Conservation (phyloP, 805 yeast genomes). For the Sugiyamaella valdiviana region DNA sequence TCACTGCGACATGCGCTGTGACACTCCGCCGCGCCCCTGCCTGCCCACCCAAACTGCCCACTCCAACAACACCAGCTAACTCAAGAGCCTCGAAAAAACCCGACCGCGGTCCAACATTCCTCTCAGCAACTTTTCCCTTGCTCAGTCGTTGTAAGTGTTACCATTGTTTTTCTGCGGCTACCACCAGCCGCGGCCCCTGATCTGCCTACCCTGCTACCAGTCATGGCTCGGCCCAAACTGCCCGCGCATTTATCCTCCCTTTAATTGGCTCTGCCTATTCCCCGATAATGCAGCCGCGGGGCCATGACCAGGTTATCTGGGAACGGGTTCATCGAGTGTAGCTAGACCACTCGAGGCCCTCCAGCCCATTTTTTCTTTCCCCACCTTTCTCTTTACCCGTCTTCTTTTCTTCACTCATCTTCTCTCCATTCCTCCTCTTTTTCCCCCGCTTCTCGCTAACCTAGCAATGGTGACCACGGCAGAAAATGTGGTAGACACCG, state of each 20-base stretch:
- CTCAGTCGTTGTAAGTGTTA: background rate
- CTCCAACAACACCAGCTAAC: background rate
- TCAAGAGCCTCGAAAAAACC: background rate
- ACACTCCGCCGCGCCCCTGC: background rate
- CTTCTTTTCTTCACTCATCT: background rate
- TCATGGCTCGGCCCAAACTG: background rate
- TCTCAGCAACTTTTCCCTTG: background rate
- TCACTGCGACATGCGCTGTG: background rate
- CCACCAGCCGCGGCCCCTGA: no score
- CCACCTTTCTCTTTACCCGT: background rate
- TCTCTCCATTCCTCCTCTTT: background rate
- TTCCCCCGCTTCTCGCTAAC: background rate
- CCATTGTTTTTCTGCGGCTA: background rate
- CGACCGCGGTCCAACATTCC: background rate
- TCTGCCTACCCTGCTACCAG: background rate
- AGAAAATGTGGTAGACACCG: slow-evolving; percentile 12
- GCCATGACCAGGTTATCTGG: background rate
- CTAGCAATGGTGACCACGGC: slow-evolving; percentile 1
- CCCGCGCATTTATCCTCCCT: background rate
- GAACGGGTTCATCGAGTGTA: background rate
- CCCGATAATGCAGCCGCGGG: background rate
- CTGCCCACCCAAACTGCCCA: background rate
- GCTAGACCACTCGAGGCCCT: no score
- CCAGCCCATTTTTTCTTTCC: background rate
- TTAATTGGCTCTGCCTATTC: background rate